Conservation (phyloP, 2,329 filamentous ascomycete species). For the Venturia asperata region DNA sequence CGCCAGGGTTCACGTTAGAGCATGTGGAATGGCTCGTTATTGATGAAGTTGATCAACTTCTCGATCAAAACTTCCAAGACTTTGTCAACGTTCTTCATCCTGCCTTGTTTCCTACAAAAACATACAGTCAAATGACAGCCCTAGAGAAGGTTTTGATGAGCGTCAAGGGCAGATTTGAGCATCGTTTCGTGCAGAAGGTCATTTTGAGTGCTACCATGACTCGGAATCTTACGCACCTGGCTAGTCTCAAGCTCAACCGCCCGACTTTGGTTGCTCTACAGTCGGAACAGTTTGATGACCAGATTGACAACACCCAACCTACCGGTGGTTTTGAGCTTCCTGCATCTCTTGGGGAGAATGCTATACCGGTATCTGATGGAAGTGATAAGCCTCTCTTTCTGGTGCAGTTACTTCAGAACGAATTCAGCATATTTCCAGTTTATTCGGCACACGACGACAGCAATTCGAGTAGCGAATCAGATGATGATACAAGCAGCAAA, state of each 20-base stretch:
- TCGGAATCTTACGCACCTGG: slow-evolving; percentile 71
- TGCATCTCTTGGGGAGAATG: slow-evolving; percentile 40
- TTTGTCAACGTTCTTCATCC: slow-evolving; percentile 69
- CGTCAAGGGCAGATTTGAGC: slow-evolving; percentile 45
- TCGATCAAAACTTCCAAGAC: slow-evolving; percentile 87
- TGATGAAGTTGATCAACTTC: slow-evolving; percentile 86
- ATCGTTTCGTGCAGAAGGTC: slow-evolving; percentile 60
- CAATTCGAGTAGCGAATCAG: slow-evolving; percentile 24
- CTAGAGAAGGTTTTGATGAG: slow-evolving; percentile 39
- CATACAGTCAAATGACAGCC: slow-evolving; percentile 11
- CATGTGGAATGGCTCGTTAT: slow-evolving; percentile 82
- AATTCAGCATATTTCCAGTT: slow-evolving; percentile 18
- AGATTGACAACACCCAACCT: slow-evolving; percentile 24
- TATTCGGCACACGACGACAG: slow-evolving; percentile 26
- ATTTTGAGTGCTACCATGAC: slow-evolving; percentile 92
- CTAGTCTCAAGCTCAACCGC: slow-evolving; percentile 61
- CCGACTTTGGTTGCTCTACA: slow-evolving; percentile 70
- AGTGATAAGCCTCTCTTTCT: slow-evolving; percentile 67
- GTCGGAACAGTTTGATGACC: slow-evolving; percentile 27
- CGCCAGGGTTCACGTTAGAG: slow-evolving; percentile 70
- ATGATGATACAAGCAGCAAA: slow-evolving; percentile 13
- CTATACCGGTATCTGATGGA: slow-evolving; percentile 44
- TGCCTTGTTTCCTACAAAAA: slow-evolving; percentile 48
- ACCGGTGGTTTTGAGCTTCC: slow-evolving; percentile 50
- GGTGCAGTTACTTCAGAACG: slow-evolving; percentile 59